phyloP scores from a whole-genome alignment of 495 filamentous ascomycete species.

The Penicillium bovifimosum region DNA sequence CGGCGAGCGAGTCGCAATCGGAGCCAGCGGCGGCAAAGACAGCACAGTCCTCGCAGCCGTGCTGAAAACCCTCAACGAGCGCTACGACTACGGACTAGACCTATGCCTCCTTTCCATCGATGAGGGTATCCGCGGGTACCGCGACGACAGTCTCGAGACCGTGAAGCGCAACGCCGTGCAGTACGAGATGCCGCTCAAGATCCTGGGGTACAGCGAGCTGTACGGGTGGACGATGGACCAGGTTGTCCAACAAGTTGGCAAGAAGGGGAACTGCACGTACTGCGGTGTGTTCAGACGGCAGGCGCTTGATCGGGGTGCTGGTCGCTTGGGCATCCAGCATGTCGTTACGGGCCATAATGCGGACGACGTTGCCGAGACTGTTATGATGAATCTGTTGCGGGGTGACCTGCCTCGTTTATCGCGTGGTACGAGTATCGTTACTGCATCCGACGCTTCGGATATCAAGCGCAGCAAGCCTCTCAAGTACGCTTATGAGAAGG shows the following conservation, averaged over 20 bases:
- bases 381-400: slow-evolving; percentile 92
- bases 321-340: slow-evolving; percentile 80
- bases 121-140: slow-evolving; percentile 94
- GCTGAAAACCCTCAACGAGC: slow-evolving; percentile 88
- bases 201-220: slow-evolving; percentile 87
- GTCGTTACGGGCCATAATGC: slow-evolving; percentile 98
- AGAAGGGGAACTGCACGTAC: slow-evolving; percentile 98
- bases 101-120: slow-evolving; percentile 87
- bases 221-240: slow-evolving; percentile 99
- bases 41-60: slow-evolving; percentile 94
- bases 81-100: slow-evolving; percentile 79
- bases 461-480: slow-evolving; percentile 92
- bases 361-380: slow-evolving; percentile 96
- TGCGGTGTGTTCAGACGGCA: slow-evolving; percentile 95
- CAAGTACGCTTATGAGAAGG: slow-evolving; percentile 98
- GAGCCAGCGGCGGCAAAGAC: slow-evolving; percentile 95
- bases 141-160: slow-evolving; percentile 91
- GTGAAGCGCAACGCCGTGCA: slow-evolving; percentile 90
- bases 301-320: slow-evolving; percentile 88
- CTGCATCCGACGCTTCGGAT: slow-evolving; percentile 63
- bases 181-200: slow-evolving; percentile 83
- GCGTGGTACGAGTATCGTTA: slow-evolving; percentile 88
- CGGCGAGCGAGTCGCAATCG: slow-evolving; percentile 88
- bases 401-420: slow-evolving; percentile 85
- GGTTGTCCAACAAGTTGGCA: slow-evolving; percentile 89